These are phyloP conservation scores for Leptographium wingfieldii DNA, from an alignment of 2,329 filamentous ascomycete species.

Conservation along the genomic window DNA sequence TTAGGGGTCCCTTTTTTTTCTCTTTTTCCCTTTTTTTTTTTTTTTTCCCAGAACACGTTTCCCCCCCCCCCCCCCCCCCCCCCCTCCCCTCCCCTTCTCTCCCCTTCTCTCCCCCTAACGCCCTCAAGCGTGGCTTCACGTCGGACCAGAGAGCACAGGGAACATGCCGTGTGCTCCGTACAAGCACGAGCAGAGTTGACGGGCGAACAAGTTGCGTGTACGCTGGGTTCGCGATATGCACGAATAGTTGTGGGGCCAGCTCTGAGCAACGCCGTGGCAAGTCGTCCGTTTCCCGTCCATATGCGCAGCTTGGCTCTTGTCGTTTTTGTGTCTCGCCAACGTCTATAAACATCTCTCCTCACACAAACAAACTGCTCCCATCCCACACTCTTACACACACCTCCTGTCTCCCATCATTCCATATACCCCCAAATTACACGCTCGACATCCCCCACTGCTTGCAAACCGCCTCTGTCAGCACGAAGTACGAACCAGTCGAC, in stretches of 20 bases:
- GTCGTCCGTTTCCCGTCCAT: background rate
- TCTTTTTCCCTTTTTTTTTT: no score
- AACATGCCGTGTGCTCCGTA: background rate
- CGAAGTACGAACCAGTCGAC: background rate
- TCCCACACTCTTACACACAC: background rate
- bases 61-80: background rate
- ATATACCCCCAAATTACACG: background rate
- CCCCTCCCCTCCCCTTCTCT: no score
- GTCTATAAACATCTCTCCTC: background rate
- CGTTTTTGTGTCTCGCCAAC: slow-evolving; percentile 1
- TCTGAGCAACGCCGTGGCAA: background rate
- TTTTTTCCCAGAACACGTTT: background rate
- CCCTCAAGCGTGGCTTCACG: background rate
- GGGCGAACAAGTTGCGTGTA: background rate
- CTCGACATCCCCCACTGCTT: background rate
- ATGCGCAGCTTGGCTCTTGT: background rate
- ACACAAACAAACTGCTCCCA: background rate
- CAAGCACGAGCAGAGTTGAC: background rate
- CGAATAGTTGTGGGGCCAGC: background rate
- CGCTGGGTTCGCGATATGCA: background rate
- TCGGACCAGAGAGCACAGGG: background rate
- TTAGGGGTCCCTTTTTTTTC: no score
- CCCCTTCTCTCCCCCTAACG: background rate
- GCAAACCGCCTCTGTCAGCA: background rate
- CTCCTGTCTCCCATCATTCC: background rate